phyloP scores from a whole-genome alignment of 768 basidiomycete genomes.

The Pisolithus sp. region DNA sequence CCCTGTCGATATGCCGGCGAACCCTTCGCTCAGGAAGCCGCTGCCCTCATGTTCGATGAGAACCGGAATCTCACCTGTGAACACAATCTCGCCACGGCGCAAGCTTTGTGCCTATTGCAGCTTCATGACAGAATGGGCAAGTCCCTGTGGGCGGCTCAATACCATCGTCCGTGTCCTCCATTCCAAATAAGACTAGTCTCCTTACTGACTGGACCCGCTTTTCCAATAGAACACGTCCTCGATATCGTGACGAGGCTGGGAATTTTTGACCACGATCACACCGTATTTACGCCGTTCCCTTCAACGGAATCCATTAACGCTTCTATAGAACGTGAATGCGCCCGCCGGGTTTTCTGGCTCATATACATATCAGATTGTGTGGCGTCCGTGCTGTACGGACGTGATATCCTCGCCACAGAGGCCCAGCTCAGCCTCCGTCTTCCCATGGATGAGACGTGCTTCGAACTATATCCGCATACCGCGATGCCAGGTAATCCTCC shows the following conservation, averaged over 20 bases:
- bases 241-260: constrained; percentile 62
- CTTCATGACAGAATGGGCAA: constrained; percentile 51
- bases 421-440: constrained; percentile 54
- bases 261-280: constrained; percentile 57
- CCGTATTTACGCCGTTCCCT: constrained; percentile 52
- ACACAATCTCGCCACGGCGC: constrained; percentile 63
- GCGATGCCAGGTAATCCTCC: constrained; percentile 24
- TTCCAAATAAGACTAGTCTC: background rate
- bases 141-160: constrained; percentile 24
- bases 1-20: constrained; percentile 52
- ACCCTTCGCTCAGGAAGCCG: constrained; percentile 50
- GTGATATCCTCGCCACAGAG: constrained; percentile 30
- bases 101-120: constrained; percentile 69
- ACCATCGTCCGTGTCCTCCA: constrained; percentile 23
- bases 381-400: constrained; percentile 32
- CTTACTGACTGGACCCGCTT: constrained; percentile 9
- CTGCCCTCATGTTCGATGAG: constrained; percentile 65
- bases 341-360: constrained; percentile 80
- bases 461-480: constrained; percentile 56
- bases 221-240: constrained; percentile 49
- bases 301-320: constrained; percentile 53
- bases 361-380: constrained; percentile 56
- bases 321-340: constrained; percentile 67
- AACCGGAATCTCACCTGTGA: constrained; percentile 54
- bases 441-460: constrained; percentile 77